Percentiles rank a stretch among this genome's conserved stretches.
These are phyloP conservation scores for Penicillium sclerotigenum DNA, from an alignment of 2,329 filamentous ascomycete species.

Conservation along the genomic window DNA sequence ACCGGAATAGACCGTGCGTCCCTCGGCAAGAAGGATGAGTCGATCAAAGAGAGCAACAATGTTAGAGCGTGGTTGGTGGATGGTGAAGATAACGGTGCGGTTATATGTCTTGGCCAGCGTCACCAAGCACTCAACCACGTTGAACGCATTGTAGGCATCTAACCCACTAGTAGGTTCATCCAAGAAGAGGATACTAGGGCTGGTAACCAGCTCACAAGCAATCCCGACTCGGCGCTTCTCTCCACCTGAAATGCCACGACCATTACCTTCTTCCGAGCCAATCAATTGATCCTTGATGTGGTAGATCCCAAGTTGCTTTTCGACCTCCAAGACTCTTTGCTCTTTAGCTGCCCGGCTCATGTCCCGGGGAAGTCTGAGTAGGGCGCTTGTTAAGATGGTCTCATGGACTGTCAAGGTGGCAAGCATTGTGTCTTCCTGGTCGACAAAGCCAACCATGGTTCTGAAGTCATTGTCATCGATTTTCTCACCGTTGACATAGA, in stretches of 20 bases:
- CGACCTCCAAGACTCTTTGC: constrained; percentile 85
- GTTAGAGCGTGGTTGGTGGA: constrained; percentile 95
- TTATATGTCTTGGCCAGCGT: constrained; percentile 95
- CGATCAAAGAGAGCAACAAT: constrained; percentile 97
- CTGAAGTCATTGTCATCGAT: constrained; percentile 81
- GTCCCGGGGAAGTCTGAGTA: constrained; percentile 84
- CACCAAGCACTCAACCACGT: constrained; percentile 93
- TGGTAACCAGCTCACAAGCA: constrained; percentile 95
- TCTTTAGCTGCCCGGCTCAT: constrained; percentile 89
- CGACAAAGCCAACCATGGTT: constrained; percentile 91
- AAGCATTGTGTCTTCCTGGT: constrained; percentile 96
- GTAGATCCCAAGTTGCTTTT: constrained; percentile 90
- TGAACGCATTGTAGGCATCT: constrained; percentile 96
- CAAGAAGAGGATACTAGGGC: constrained; percentile 92
- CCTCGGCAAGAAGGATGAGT: constrained; percentile 84
- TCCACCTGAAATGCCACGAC: constrained; percentile 92
- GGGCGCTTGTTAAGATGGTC: constrained; percentile 89
- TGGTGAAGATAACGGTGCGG: constrained; percentile 95
- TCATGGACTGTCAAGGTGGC: constrained; percentile 96
- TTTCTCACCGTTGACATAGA: constrained; percentile 91
- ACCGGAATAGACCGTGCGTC: constrained; percentile 88
- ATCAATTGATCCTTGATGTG: constrained; percentile 94
- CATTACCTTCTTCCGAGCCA: constrained; percentile 90
- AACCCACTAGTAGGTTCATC: constrained; percentile 96
- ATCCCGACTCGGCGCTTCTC: constrained; percentile 96